Evolutionary conservation across 768 basidiomycete genomes (phyloP).

Genomic region (Tricholoma hemisulphureum): DNA sequence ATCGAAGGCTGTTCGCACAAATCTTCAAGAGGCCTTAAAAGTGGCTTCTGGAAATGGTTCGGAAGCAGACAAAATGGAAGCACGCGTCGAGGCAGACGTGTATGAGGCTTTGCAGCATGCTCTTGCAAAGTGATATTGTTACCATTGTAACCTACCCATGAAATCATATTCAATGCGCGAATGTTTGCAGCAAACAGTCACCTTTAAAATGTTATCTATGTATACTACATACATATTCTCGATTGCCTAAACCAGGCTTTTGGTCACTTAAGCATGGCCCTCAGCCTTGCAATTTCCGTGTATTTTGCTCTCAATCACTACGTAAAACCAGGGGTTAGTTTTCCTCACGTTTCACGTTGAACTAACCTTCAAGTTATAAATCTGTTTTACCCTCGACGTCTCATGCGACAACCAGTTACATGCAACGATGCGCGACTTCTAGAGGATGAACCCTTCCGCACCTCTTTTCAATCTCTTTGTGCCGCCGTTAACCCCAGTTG

Average conservation of each 20-base stretch:
- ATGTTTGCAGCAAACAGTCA: background rate
- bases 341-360: background rate
- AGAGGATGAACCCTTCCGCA: slow-evolving; percentile 15
- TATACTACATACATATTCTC: too few species aligned
- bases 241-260: background rate
- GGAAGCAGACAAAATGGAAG: slow-evolving; percentile 92
- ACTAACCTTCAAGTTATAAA: background rate
- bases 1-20: slow-evolving; percentile 79
- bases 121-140: slow-evolving; percentile 37
- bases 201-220: too few species aligned
- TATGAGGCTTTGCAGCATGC: slow-evolving; percentile 94
- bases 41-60: slow-evolving; percentile 80
- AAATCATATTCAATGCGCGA: background rate
- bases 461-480: slow-evolving; percentile 8
- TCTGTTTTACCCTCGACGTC: background rate
- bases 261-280: too few species aligned
- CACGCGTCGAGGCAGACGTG: slow-evolving; percentile 91
- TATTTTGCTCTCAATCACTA: background rate
- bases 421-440: slow-evolving; percentile 26
- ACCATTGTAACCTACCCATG: background rate
- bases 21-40: slow-evolving; percentile 84
- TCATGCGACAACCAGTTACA: slow-evolving; percentile 19
- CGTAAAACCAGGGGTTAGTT: background rate
- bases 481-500: background rate
- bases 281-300: background rate